Evolutionary conservation across 345 rosid genomes (phyloP).

Genomic region (Isatis tinctoria): DNA sequence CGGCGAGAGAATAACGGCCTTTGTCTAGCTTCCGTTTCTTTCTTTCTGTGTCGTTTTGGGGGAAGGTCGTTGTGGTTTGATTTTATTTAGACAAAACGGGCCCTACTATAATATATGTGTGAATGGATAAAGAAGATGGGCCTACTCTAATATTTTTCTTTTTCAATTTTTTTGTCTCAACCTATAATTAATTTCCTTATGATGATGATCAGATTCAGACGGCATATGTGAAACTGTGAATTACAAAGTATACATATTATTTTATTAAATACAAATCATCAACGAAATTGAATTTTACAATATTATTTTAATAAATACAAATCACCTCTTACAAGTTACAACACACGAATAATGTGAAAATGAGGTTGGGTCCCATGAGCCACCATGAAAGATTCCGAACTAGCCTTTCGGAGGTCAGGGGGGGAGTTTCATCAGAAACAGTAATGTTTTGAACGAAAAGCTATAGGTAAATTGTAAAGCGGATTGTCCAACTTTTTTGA

Average conservation of each 20-base stretch:
- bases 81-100: not conserved
- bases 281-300: not conserved
- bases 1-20: not conserved
- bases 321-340: not conserved
- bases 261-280: not conserved
- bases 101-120: not conserved
- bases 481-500: not conserved
- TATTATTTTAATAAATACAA: not conserved
- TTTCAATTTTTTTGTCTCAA: not conserved
- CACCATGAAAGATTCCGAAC: not conserved
- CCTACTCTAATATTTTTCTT: not conserved
- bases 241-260: not conserved
- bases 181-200: not conserved
- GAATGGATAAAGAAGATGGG: not conserved
- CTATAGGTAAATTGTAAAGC: not conserved
- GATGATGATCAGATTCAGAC: not conserved
- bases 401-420: not conserved
- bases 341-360: not conserved
- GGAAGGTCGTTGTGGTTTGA: not conserved
- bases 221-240: not conserved
- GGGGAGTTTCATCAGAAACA: not conserved
- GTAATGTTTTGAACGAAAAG: not conserved
- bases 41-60: slow-evolving; percentile 4
- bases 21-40: not conserved
- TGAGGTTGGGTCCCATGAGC: not conserved